These are phyloP conservation scores for Dendrocalamus latiflorus DNA, from an alignment of 202 grass and related monocot species.

Conservation along the genomic window DNA sequence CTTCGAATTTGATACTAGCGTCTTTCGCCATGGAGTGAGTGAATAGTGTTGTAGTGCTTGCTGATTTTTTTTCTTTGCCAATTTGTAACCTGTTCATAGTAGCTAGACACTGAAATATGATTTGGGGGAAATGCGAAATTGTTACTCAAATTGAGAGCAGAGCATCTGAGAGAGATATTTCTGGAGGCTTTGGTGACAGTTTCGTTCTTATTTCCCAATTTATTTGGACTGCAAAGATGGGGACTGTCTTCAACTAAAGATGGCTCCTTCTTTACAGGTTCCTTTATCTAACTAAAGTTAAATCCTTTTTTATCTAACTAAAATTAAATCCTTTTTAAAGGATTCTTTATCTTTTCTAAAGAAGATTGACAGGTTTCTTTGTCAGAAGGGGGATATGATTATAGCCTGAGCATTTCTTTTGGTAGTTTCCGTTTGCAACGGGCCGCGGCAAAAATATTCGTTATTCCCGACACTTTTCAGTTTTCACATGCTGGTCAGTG, in stretches of 20 bases:
- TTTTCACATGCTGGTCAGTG: slow-evolving; percentile 3
- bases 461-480: background rate
- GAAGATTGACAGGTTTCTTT: background rate
- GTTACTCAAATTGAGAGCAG: background rate
- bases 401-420: background rate
- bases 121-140: background rate
- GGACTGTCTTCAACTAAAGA: background rate
- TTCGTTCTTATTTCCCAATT: background rate
- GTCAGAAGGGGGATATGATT: background rate
- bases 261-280: background rate
- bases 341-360: too few species aligned
- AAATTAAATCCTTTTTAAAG: background rate
- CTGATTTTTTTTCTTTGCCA: background rate
- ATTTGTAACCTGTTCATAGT: slow-evolving; percentile 40
- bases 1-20: slow-evolving; percentile 4
- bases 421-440: background rate
- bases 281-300: background rate
- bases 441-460: background rate
- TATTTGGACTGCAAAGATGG: background rate
- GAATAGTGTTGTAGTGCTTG: background rate
- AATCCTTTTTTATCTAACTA: too few species aligned
- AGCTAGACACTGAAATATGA: slow-evolving; percentile 18
- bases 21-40: background rate
- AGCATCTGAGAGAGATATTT: background rate
- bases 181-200: background rate